Evolutionary conservation across 2,329 filamentous ascomycete genomes (phyloP).

Genomic region (Penicillium paneum): DNA sequence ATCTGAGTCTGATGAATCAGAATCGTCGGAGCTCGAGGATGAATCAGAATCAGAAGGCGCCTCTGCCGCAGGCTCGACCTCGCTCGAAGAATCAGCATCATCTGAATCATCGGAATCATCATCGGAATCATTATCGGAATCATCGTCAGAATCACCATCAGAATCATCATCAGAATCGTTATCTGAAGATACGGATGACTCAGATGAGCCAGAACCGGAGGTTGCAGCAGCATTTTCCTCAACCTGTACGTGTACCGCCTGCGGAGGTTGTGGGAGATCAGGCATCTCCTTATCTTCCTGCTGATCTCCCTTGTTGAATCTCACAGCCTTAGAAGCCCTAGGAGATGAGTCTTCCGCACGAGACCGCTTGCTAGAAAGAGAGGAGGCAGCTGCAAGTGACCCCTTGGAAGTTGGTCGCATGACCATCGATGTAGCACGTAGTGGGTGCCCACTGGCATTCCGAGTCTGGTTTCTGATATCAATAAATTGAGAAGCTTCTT

Average conservation of each 20-base stretch:
- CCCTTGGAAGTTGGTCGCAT: constrained; percentile 21
- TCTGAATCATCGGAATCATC: constrained; percentile 29
- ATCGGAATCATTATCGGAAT: constrained; percentile 5
- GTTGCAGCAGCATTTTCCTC: constrained; percentile 10
- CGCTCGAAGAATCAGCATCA: constrained; percentile 11
- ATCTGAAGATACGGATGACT: constrained; percentile 9
- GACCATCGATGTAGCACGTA: constrained; percentile 19
- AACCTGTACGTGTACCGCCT: constrained; percentile 12
- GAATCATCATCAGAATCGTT: constrained; percentile 15
- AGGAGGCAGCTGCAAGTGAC: constrained; percentile 19
- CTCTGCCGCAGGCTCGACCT: constrained; percentile 17
- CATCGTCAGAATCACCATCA: neutral
- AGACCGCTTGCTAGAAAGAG: constrained; percentile 21
- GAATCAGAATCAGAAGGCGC: constrained; percentile 16
- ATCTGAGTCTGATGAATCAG: constrained; percentile 35
- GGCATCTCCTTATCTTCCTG: constrained; percentile 15
- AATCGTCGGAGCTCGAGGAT: constrained; percentile 30
- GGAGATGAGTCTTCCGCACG: constrained; percentile 23
- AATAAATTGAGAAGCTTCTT: constrained; percentile 22
- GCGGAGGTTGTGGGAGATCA: constrained; percentile 5
- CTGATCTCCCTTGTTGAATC: constrained; percentile 27
- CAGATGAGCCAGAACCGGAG: constrained; percentile 10
- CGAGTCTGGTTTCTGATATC: constrained; percentile 17
- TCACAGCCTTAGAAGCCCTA: constrained; percentile 34
- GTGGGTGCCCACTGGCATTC: constrained; percentile 3